Evolutionary conservation across 352 stramenopile species (phyloP).

Genomic region (Phytophthora citrophthora): DNA sequence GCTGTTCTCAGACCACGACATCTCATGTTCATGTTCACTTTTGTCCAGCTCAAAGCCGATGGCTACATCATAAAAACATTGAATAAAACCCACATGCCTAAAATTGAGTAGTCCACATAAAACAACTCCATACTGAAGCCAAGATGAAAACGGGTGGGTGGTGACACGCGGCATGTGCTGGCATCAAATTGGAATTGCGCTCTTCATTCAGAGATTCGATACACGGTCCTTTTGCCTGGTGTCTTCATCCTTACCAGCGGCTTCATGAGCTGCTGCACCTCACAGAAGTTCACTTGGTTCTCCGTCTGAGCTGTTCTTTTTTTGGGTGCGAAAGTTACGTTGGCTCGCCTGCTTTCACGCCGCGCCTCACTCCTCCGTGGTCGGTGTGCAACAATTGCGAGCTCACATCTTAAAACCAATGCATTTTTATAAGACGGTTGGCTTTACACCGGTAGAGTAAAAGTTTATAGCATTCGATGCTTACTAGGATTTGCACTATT

Average conservation of each 20-base stretch:
- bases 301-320: conserved; percentile 49
- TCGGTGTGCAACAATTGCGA: conserved; percentile 71
- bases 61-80: too few relatives aligned
- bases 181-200: too few relatives aligned
- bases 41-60: too few relatives aligned
- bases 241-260: background rate
- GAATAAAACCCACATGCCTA: too few relatives aligned
- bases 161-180: conserved; percentile 8
- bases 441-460: background rate
- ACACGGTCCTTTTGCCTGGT: too few relatives aligned
- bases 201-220: too few relatives aligned
- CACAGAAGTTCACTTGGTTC: conserved; percentile 61
- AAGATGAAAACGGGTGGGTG: conserved; percentile 15
- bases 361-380: conserved; percentile 47
- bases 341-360: conserved; percentile 70
- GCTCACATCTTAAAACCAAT: conserved; percentile 41
- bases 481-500: too few relatives aligned
- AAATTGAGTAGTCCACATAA: conserved; percentile 1
- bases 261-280: conserved; percentile 33
- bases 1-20: conserved; percentile 12
- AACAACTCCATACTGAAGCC: conserved; percentile 1
- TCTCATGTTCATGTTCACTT: too few relatives aligned
- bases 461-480: background rate
- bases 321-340: conserved; percentile 49
- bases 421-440: background rate